Evolutionary conservation across 2,329 filamentous ascomycete species (phyloP).

Genomic region (Colletotrichum tabaci): DNA sequence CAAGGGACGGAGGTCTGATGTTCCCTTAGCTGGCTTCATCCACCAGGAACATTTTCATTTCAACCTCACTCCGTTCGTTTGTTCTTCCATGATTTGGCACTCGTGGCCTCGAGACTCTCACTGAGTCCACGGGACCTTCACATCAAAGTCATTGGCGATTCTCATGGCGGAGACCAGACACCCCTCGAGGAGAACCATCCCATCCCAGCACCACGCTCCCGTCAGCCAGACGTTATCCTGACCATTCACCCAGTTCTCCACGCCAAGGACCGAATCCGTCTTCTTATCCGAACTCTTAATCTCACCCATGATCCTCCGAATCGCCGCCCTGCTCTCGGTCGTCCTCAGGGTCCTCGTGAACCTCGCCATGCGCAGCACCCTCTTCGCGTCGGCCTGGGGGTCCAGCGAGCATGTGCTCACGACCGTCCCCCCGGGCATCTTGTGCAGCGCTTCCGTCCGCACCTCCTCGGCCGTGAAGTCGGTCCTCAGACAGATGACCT

Average conservation of each 20-base stretch:
- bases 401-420: constrained; percentile 67
- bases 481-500: constrained; percentile 55
- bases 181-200: constrained; percentile 74
- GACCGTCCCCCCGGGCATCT: constrained; percentile 64
- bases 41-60: no score
- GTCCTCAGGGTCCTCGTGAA: constrained; percentile 70
- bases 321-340: constrained; percentile 60
- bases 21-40: no score
- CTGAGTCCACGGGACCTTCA: constrained; percentile 57
- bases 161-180: constrained; percentile 72
- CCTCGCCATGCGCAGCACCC: constrained; percentile 59
- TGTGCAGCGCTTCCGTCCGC: constrained; percentile 67
- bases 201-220: constrained; percentile 76
- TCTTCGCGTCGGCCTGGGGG: constrained; percentile 52
- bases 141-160: constrained; percentile 66
- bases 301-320: constrained; percentile 61
- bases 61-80: no score
- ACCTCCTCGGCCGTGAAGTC: constrained; percentile 48
- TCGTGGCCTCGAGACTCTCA: no score
- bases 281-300: not conserved
- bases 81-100: no score
- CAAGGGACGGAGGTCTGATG: no score
- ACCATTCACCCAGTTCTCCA: constrained; percentile 64
- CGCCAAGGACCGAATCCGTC: constrained; percentile 7
- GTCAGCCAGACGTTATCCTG: constrained; percentile 68